Evolutionary conservation across 345 rosid genomes (phyloP).

Genomic region (Salix suchowensis): DNA sequence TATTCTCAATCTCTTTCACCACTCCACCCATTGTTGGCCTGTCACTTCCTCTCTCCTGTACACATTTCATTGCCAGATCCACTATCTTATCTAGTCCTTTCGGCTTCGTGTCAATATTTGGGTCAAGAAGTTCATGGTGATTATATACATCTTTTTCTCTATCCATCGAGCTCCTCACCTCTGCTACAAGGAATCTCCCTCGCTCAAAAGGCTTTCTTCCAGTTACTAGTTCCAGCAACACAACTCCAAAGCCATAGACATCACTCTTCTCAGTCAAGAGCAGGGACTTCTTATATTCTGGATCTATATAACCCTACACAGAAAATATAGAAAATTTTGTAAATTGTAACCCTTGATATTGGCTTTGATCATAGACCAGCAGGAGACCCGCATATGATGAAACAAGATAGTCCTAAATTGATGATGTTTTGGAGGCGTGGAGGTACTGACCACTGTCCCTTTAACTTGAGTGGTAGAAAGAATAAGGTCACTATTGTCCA

Average conservation of each 20-base stretch:
- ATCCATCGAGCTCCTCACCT: constrained; percentile 53
- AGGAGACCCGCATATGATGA: too few relatives aligned
- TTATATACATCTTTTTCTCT: constrained; percentile 48
- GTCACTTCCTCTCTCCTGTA: constrained; percentile 17
- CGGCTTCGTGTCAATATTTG: constrained; percentile 40
- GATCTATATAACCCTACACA: constrained; percentile 76
- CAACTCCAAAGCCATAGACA: constrained; percentile 87
- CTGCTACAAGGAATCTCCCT: constrained; percentile 79
- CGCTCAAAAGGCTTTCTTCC: constrained; percentile 72
- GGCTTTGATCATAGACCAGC: too few relatives aligned
- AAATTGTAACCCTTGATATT: too few relatives aligned
- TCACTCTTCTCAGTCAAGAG: constrained; percentile 89
- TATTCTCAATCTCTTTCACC: constrained; percentile 28
- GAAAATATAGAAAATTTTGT: not conserved
- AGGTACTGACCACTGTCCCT: constrained; percentile 63
- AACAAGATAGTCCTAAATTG: too few relatives aligned
- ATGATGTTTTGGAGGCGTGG: too few relatives aligned
- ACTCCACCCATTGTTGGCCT: constrained; percentile 30
- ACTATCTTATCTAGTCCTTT: constrained; percentile 20
- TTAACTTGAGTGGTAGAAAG: constrained; percentile 90
- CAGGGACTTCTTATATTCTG: constrained; percentile 87
- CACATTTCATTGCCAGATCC: constrained; percentile 23
- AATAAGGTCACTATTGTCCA: constrained; percentile 50
- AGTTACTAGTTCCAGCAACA: constrained; percentile 65
- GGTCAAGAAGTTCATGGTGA: constrained; percentile 62